phyloP scores from a whole-genome alignment of 192 early-diverging fungal species.

The Phlyctochytrium bullatum region DNA sequence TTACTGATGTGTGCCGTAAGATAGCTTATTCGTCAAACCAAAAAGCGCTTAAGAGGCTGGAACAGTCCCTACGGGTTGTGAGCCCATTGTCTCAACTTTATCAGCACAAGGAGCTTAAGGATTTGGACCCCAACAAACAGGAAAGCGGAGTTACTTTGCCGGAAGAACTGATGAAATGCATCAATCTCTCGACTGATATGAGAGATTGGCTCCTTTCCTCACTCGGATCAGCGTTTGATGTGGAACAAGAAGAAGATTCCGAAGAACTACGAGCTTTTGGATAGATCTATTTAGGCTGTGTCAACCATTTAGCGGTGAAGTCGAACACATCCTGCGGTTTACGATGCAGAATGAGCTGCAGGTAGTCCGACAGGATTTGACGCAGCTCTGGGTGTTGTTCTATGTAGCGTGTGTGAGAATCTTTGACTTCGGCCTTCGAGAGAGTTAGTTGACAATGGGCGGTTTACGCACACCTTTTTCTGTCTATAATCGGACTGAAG shows the following conservation, averaged over 20 bases:
- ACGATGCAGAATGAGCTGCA: constrained; percentile 44
- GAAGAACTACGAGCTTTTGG: background rate
- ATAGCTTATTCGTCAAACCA: background rate
- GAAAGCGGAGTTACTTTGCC: background rate
- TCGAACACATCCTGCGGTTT: constrained; percentile 47
- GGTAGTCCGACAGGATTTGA: constrained; percentile 44
- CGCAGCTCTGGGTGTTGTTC: constrained; percentile 38
- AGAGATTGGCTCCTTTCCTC: background rate
- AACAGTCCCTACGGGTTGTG: background rate
- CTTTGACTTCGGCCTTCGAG: constrained; percentile 26
- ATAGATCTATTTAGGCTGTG: background rate
- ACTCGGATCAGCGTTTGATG: background rate
- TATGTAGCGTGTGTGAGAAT: constrained; percentile 31
- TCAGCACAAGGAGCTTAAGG: background rate
- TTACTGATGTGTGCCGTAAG: background rate
- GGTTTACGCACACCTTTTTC: constrained; percentile 23
- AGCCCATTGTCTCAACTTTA: background rate
- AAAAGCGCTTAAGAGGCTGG: background rate
- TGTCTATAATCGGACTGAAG: constrained; percentile 40
- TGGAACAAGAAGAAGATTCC: background rate
- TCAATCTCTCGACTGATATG: background rate
- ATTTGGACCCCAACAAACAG: background rate
- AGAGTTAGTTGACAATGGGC: background rate
- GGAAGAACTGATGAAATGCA: background rate
- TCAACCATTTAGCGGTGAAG: constrained; percentile 35